phyloP scores from a whole-genome alignment of 306 rosid genomes.

The Hippophae rhamnoides region DNA sequence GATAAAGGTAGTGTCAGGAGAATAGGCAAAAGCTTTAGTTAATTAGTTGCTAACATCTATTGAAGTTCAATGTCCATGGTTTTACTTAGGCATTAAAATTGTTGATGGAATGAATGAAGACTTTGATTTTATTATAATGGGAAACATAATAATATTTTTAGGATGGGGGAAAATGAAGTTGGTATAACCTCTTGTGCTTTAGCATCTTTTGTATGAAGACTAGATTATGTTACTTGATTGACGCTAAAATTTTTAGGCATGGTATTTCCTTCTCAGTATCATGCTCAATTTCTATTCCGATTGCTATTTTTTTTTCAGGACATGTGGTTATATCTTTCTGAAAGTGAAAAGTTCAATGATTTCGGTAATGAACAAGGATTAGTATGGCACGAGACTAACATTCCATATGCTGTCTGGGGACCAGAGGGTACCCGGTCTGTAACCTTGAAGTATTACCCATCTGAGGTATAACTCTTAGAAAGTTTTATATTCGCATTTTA shows the following conservation, averaged over 20 bases:
- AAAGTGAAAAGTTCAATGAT: slow-evolving; percentile 65
- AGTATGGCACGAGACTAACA: slow-evolving; percentile 83
- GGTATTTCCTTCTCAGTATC: slow-evolving; percentile 11
- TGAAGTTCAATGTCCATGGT: not conserved
- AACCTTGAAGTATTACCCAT: slow-evolving; percentile 50
- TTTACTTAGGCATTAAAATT: not conserved
- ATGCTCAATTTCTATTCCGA: slow-evolving; percentile 1
- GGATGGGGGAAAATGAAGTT: not conserved
- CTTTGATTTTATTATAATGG: not conserved
- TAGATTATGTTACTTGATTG: not conserved
- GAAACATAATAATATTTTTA: not conserved
- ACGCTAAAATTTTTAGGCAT: not conserved
- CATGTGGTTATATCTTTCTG: slow-evolving; percentile 88
- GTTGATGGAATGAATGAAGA: not conserved
- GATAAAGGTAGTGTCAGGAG: no score
- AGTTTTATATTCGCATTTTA: not conserved
- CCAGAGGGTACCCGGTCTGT: slow-evolving; percentile 53
- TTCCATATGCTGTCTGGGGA: slow-evolving; percentile 78
- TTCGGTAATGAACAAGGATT: slow-evolving; percentile 64
- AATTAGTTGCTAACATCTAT: no score
- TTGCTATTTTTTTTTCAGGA: slow-evolving; percentile 42
- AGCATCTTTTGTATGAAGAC: not conserved
- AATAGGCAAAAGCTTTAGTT: no score
- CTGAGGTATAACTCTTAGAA: slow-evolving; percentile 52
- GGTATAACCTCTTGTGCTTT: no score